Conservation (phyloP, 2,329 filamentous ascomycete genomes). For the Trichothecium roseum region DNA sequence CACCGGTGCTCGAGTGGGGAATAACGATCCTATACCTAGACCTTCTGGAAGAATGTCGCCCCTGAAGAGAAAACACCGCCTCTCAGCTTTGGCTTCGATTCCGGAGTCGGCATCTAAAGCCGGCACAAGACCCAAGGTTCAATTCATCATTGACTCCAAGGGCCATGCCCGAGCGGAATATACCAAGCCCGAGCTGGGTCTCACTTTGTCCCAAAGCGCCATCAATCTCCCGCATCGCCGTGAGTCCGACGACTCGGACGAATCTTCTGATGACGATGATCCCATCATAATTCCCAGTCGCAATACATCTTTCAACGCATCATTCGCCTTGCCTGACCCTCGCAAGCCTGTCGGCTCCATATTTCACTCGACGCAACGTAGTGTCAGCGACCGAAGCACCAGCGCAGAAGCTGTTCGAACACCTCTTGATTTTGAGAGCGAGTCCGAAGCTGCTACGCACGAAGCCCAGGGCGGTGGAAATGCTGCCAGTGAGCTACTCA, state of each 20-base stretch:
- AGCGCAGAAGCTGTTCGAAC: slow-evolving; percentile 18
- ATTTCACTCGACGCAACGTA: slow-evolving; percentile 35
- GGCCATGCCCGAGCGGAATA: slow-evolving; percentile 48
- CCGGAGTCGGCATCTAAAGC: slow-evolving; percentile 37
- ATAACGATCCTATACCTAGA: slow-evolving; percentile 13
- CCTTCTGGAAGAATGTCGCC: slow-evolving; percentile 40
- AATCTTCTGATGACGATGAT: slow-evolving; percentile 53
- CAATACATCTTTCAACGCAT: slow-evolving; percentile 39
- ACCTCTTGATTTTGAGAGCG: slow-evolving; percentile 40
- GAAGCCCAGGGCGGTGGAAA: slow-evolving; percentile 39
- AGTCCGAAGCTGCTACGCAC: slow-evolving; percentile 47
- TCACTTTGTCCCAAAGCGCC: slow-evolving; percentile 12
- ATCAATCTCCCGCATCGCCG: slow-evolving; percentile 17
- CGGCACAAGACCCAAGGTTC: slow-evolving; percentile 43
- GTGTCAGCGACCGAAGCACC: slow-evolving; percentile 38
- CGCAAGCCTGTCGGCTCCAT: slow-evolving; percentile 37
- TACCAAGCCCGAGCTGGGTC: slow-evolving; percentile 14
- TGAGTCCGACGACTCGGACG: slow-evolving; percentile 37
- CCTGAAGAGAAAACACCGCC: slow-evolving; percentile 37
- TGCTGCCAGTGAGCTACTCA: slow-evolving; percentile 49
- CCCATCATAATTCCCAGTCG: slow-evolving; percentile 55
- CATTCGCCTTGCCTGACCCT: slow-evolving; percentile 47
- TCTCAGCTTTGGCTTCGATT: slow-evolving; percentile 45
- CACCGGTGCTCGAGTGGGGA: slow-evolving; percentile 16
- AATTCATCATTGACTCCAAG: slow-evolving; percentile 52